phyloP scores from a whole-genome alignment of 228 moss, liverwort and hornwort species.

The Sphagnum fallax region DNA sequence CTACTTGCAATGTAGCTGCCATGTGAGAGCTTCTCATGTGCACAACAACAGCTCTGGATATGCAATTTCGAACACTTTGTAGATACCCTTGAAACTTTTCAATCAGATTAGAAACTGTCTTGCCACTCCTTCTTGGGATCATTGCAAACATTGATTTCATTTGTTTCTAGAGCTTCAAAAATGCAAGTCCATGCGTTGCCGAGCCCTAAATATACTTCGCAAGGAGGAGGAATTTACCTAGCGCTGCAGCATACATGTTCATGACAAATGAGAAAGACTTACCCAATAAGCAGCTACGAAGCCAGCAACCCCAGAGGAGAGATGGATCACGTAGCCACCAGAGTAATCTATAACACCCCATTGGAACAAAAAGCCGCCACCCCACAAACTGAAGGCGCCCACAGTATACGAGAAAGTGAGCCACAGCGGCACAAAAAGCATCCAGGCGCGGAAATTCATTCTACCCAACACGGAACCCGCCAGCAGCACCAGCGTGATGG shows the following conservation, averaged over 20 bases:
- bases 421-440: slow-evolving; percentile 28
- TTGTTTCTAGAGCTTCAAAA: no score
- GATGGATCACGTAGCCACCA: slow-evolving; percentile 29
- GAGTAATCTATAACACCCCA: slow-evolving; percentile 24
- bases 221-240: neutral
- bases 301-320: slow-evolving; percentile 20
- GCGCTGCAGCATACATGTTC: neutral
- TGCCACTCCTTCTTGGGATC: no score
- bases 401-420: slow-evolving; percentile 28
- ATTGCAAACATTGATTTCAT: no score
- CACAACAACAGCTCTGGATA: no score
- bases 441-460: slow-evolving; percentile 25
- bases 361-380: slow-evolving; percentile 26
- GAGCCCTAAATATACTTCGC: neutral
- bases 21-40: no score
- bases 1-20: no score
- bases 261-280: neutral
- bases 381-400: slow-evolving; percentile 29
- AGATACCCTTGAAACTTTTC: no score
- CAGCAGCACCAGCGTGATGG: slow-evolving; percentile 40
- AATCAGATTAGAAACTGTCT: no score
- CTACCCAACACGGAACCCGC: slow-evolving; percentile 23
- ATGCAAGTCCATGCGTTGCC: no score
- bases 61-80: no score
- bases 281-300: slow-evolving; percentile 12